Evolutionary conservation across 169 alveolate species (phyloP), one percentile per base, ranked within the genome.

Genomic region (Sarcocystis neurona): DNA sequence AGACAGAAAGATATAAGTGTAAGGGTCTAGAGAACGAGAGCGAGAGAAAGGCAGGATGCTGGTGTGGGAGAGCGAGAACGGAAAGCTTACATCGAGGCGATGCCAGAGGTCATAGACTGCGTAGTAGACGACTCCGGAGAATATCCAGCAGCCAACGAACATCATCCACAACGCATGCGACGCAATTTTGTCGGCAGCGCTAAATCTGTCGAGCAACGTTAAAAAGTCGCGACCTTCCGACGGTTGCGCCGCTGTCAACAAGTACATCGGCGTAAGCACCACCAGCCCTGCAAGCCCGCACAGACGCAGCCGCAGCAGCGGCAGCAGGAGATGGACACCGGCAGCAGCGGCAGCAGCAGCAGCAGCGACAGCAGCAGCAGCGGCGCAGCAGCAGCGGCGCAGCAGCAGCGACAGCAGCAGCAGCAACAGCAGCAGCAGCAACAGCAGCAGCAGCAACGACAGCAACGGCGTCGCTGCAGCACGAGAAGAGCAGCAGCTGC

Each of bases 41-140:
- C n/a, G n/a, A n/a, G n/a, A n/a, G n/a, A 50, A 18, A 50, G 18
- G 60, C 8, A 50, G n/a, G 70, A 58, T 2, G n/a, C 5, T 6
- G 2, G 2, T 10, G 70, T 58, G 70, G 39, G n/a, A 58, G 60
- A 30, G 4, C 10, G 20, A 41, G 27, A 8, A 0, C 75, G 34
- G n/a, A 30, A 37, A 20, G 70, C 60, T 15, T 18, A 63, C 75
- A 37, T 63, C 32, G 37, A 63, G 43, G 43, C 3, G 32, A 20
- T 4, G 75, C 75, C 75, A 63, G 75, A 63, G 32, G 2, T 63
- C 44, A 41, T 63, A 63, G 41, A 63, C n/a, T 20, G 75, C 75
- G 75, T 63, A 63, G 75, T 63, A 63, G 43, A 63, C 41, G 46
- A 63, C 32, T n/a, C 20, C 75, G 41, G 75, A 63, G 75, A 63